These are phyloP conservation scores for Ceriops tagal DNA, from an alignment of 345 rosid genomes.

Conservation along the genomic window DNA sequence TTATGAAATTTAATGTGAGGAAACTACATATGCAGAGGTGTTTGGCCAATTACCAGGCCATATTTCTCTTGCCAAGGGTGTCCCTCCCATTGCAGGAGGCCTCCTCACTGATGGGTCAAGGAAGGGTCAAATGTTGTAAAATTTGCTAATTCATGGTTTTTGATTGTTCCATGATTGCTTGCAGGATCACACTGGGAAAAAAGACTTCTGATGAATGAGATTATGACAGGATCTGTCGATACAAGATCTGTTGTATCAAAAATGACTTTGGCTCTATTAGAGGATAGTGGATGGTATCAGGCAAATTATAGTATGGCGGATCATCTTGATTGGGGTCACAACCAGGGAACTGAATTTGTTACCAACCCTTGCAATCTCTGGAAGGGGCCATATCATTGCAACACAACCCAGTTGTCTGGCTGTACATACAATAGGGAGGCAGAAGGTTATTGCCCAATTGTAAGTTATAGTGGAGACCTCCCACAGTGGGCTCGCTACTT, in stretches of 20 bases:
- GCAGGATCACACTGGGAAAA: conserved; percentile 99
- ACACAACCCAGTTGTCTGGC: conserved; percentile 85
- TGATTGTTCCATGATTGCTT: conserved; percentile 8
- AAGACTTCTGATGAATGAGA: conserved; percentile 97
- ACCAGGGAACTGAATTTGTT: conserved; percentile 91
- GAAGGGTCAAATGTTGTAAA: too few species aligned
- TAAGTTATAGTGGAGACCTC: conserved; percentile 86
- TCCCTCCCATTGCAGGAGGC: too few species aligned
- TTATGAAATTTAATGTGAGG: background rate
- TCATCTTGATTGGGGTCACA: conserved; percentile 94
- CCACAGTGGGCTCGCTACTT: conserved; percentile 98
- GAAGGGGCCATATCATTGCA: conserved; percentile 97
- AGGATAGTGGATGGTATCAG: conserved; percentile 99
- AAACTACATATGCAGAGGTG: background rate
- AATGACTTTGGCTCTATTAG: conserved; percentile 93
- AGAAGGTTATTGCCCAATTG: conserved; percentile 97
- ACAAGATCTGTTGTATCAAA: conserved; percentile 96
- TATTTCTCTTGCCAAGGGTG: too few species aligned
- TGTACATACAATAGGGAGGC: conserved; percentile 99
- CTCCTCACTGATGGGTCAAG: too few species aligned
- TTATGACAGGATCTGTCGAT: conserved; percentile 99
- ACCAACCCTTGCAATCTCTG: conserved; percentile 90
- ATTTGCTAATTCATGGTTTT: conserved; percentile 3
- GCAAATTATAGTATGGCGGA: conserved; percentile 99
- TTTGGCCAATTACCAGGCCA: background rate